Base-by-base conservation (phyloP, 2,329 filamentous ascomycete species). In the Alternaria sp. region DNA sequence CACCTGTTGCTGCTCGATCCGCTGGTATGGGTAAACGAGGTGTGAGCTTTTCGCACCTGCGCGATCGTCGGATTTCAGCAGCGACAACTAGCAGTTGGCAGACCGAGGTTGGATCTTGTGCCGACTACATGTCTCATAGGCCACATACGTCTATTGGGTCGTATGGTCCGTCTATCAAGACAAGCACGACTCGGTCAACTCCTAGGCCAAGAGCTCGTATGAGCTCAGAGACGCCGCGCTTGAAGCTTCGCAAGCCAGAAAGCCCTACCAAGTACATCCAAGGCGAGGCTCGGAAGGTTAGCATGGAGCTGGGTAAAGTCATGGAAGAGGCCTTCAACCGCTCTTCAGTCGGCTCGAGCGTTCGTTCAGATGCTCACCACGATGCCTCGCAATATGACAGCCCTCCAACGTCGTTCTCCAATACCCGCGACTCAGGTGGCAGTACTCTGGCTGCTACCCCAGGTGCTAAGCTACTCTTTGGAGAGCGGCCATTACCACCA, bases 321-420 rank as follows among this genome's bases (percentile, higher is more conserved):
- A 96, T 94, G 74, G 94, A 98, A 74, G 92, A 96, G 73, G 94
- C 94, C 1, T 97, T 98, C 82, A 94, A 93, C 74, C 89, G 91
- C 70, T 85, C 82, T 58, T 90, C 85, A 1, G 79, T 86, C 21
- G 83, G 83, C 47, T 86, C 86, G 3, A 87, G 84, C 54, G 78
- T 80, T 25, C 81, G 81, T 4, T 80, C 81, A 10, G 66, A 65
- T 46, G 44, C 25, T 50, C 67, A 63, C 32, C 62, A 63, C 17
- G 62, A 68, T 11, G 73, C 76, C 5, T 81, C 80, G 28, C 73
- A 77, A 51, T 82, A 82, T 60, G 83, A 87, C 36, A 87, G 87
- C 3, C 86, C 87, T 26, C 83, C 84, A 6, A 85, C 83, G 4
- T 85, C 82, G 5, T 78, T 84, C 28, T 82, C 82, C n/a, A 80